A percentile compares a stretch with the other conserved stretches of the same genome.
Conservation (phyloP, 2,329 filamentous ascomycete genomes). For the Ambrosiella cleistominuta region DNA sequence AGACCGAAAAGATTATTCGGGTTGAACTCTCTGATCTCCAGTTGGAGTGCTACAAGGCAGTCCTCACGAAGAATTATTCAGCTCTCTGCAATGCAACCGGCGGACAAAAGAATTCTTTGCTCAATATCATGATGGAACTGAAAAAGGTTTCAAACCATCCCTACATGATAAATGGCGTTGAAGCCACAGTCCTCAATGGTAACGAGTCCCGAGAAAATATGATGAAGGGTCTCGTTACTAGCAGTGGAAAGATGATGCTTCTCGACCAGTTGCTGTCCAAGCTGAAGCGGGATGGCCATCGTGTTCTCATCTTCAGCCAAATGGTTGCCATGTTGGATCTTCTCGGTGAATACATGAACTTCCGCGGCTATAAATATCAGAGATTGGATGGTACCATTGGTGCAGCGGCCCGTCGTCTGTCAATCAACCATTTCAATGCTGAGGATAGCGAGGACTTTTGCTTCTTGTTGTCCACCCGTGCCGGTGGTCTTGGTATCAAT, state of each 20-base stretch:
- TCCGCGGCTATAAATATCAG: constrained; percentile 90
- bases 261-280: constrained; percentile 90
- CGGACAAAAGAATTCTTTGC: constrained; percentile 81
- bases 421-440: constrained; percentile 98
- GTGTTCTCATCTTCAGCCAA: constrained; percentile 95
- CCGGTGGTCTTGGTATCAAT: constrained; percentile 96
- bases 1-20: constrained; percentile 97
- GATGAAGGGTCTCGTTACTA: constrained; percentile 82
- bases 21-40: constrained; percentile 94
- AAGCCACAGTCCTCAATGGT: constrained; percentile 71
- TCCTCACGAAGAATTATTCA: constrained; percentile 87
- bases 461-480: constrained; percentile 85
- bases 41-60: constrained; percentile 97
- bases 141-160: constrained; percentile 99
- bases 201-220: constrained; percentile 73
- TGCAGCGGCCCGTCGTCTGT: constrained; percentile 69
- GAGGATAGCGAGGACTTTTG: constrained; percentile 90
- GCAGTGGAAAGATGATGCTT: constrained; percentile 99
- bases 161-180: constrained; percentile 90
- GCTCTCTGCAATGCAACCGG: constrained; percentile 79
- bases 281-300: constrained; percentile 80
- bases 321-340: constrained; percentile 99
- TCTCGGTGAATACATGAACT: constrained; percentile 78
- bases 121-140: constrained; percentile 99
- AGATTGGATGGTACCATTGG: constrained; percentile 89